Evolutionary conservation across 148 eudicot species (phyloP).

Genomic region (Persicaria tinctoria): DNA sequence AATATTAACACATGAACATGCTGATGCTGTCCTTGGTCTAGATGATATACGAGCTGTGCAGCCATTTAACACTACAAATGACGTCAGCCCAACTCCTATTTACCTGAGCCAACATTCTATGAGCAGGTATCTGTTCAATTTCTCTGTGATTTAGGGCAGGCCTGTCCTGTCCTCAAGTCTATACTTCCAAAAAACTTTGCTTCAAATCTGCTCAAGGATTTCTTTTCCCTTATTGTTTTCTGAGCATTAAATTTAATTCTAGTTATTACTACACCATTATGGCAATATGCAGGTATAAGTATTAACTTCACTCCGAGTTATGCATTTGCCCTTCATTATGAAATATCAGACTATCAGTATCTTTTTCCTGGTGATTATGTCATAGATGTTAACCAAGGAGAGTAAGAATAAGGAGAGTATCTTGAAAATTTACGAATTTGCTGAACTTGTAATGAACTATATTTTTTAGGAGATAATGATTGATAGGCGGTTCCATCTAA

Average conservation of each 20-base stretch:
- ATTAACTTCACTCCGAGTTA: neutral
- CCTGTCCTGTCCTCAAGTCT: neutral
- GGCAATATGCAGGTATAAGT: neutral
- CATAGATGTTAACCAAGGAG: too few species aligned
- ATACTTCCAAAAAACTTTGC: neutral
- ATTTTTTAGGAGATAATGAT: neutral
- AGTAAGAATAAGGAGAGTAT: too few species aligned
- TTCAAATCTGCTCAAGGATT: neutral
- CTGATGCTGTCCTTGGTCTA: slow-evolving; percentile 96
- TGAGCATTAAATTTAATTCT: neutral
- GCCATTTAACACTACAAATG: slow-evolving; percentile 79
- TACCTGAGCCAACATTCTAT: slow-evolving; percentile 63
- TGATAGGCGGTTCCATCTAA: neutral
- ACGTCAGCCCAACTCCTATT: slow-evolving; percentile 82
- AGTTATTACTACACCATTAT: neutral
- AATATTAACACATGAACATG: slow-evolving; percentile 96
- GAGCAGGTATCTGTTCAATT: slow-evolving; percentile 47
- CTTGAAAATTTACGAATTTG: neutral
- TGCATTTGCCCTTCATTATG: neutral
- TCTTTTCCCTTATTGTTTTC: neutral
- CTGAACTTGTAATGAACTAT: neutral
- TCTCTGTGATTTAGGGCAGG: neutral
- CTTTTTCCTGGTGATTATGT: neutral
- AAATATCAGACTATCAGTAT: neutral
- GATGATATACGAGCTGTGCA: slow-evolving; percentile 88